Evolutionary conservation across 441 rosid species (phyloP).

Genomic region (Arabidopsis lyrata): DNA sequence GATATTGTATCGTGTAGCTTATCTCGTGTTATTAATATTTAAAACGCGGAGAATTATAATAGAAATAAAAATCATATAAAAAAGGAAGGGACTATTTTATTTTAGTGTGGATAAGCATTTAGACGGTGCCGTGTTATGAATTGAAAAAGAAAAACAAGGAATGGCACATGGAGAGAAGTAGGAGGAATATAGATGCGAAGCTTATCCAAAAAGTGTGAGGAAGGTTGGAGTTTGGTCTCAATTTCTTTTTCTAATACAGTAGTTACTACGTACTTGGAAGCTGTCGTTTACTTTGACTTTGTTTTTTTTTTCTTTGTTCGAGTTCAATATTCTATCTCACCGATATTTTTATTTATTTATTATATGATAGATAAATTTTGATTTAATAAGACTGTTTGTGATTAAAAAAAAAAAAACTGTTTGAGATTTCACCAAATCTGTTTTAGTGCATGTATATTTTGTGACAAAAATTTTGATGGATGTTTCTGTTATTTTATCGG

Average conservation of each 20-base stretch:
- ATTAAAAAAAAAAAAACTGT: not conserved
- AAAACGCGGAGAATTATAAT: not conserved
- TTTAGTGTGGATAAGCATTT: constrained; percentile 31
- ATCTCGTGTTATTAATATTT: not conserved
- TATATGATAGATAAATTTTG: not conserved
- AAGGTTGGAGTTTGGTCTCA: constrained; percentile 43
- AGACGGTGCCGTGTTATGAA: constrained; percentile 41
- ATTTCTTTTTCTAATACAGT: not conserved
- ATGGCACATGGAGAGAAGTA: constrained; percentile 39
- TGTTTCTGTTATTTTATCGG: not conserved
- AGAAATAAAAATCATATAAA: constrained; percentile 4
- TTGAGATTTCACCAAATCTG: constrained; percentile 16
- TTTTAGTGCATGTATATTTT: constrained; percentile 17
- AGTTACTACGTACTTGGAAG: constrained; percentile 4
- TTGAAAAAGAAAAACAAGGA: not conserved
- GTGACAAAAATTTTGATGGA: not conserved
- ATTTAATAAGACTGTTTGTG: constrained; percentile 4
- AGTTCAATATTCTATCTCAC: not conserved
- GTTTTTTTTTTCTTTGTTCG: not conserved
- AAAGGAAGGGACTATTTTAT: not conserved
- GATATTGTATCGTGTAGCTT: not conserved
- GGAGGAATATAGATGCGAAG: constrained; percentile 34
- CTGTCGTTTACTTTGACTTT: constrained; percentile 33
- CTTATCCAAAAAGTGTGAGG: constrained; percentile 36
- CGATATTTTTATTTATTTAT: not conserved